Conservation (phyloP, 148 eudicot genomes). For the Dysphania ambrosioides region DNA sequence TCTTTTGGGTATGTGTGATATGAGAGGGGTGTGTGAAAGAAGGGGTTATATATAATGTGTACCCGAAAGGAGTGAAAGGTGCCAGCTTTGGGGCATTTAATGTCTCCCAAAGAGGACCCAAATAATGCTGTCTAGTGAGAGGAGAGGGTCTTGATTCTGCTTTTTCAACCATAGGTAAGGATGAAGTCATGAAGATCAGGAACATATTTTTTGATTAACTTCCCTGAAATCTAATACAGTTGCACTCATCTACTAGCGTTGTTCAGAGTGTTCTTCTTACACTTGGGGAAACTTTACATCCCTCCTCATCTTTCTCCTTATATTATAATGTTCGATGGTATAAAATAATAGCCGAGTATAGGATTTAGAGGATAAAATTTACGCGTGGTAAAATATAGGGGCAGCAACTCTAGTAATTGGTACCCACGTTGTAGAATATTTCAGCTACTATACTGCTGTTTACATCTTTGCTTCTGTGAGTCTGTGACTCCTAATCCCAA, state of each 20-base stretch:
- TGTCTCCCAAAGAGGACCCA: conserved; percentile 32
- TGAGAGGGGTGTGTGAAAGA: neutral
- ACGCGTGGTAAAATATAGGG: too few relatives aligned
- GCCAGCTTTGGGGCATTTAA: conserved; percentile 30
- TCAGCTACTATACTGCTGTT: too few relatives aligned
- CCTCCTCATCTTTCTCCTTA: neutral
- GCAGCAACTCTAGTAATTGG: too few relatives aligned
- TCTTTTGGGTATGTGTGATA: conserved; percentile 5
- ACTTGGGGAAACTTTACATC: neutral
- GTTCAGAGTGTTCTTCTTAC: neutral
- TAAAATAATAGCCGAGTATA: too few relatives aligned
- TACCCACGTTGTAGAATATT: too few relatives aligned
- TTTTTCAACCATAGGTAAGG: conserved; percentile 2
- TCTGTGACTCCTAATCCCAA: too few relatives aligned
- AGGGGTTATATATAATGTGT: conserved; percentile 24
- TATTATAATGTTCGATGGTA: too few relatives aligned
- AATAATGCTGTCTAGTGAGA: conserved; percentile 18
- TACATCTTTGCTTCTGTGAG: too few relatives aligned
- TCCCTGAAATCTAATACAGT: neutral
- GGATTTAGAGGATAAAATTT: too few relatives aligned
- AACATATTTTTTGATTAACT: neutral
- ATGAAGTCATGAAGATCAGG: neutral
- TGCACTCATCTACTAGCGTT: too few relatives aligned
- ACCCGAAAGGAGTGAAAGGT: conserved; percentile 13
- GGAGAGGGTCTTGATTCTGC: conserved; percentile 7